phyloP scores from a whole-genome alignment of 768 basidiomycete species.

The Kockovaella imperatae region DNA sequence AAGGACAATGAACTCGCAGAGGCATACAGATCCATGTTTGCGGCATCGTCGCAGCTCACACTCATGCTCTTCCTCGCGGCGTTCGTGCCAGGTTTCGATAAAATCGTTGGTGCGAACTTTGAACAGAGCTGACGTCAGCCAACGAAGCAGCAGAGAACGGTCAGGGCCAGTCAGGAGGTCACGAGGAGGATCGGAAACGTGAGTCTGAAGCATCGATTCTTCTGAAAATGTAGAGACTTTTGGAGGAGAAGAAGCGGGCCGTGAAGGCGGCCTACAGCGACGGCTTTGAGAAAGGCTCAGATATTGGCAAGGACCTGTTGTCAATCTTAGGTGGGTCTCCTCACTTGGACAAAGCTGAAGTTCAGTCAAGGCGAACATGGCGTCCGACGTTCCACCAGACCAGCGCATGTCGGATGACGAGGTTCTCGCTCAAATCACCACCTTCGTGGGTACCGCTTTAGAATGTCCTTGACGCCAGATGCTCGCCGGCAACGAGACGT shows the following conservation, averaged over 20 bases:
- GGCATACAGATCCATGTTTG: constrained; percentile 48
- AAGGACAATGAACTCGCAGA: constrained; percentile 84
- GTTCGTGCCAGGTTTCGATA: constrained; percentile 46
- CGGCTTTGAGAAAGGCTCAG: constrained; percentile 48
- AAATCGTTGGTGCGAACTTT: constrained; percentile 23
- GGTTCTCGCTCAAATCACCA: constrained; percentile 31
- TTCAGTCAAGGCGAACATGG: constrained; percentile 73
- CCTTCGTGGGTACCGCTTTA: constrained; percentile 18
- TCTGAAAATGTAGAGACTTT: constrained; percentile 51
- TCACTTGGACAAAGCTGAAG: constrained; percentile 2
- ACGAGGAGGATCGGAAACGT: constrained; percentile 54
- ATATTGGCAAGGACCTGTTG: constrained; percentile 65
- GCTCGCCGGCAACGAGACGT: constrained; percentile 67
- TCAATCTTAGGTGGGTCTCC: constrained; percentile 60
- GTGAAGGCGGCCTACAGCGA: constrained; percentile 32
- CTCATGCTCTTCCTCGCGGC: constrained; percentile 18
- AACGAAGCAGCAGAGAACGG: constrained; percentile 48
- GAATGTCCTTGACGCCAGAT: constrained; percentile 18
- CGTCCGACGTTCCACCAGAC: constrained; percentile 49
- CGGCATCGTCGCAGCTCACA: constrained; percentile 13
- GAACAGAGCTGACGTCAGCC: constrained; percentile 43
- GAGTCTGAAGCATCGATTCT: constrained; percentile 30
- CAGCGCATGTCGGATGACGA: constrained; percentile 81
- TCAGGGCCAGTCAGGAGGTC: constrained; percentile 49
- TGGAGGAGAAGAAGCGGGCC: constrained; percentile 75